A percentile compares a stretch with the other conserved stretches of the same genome.
Conservation (phyloP, 2,329 filamentous ascomycete genomes). For the Pyricularia pennisetigena region DNA sequence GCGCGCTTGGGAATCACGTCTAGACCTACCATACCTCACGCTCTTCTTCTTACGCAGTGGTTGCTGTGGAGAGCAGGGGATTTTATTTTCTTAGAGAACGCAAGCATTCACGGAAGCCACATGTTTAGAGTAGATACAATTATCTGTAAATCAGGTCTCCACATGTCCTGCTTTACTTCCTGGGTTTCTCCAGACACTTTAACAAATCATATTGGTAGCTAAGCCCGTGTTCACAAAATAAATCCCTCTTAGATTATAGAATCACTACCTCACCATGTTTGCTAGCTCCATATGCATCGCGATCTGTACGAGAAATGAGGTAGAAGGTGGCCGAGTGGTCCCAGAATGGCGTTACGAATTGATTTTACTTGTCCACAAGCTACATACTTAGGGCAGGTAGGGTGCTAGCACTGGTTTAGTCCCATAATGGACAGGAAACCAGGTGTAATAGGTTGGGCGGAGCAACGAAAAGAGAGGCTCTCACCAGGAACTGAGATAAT, state of each 20-base stretch:
- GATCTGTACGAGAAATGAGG: not conserved
- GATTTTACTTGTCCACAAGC: no score
- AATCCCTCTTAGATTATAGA: not conserved
- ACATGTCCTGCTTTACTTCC: not conserved
- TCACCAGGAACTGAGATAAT: not conserved
- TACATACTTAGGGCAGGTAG: no score
- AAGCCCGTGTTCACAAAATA: not conserved
- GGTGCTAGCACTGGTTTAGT: no score
- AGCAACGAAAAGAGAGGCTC: not conserved
- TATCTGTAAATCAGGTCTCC: not conserved
- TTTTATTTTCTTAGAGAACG: not conserved
- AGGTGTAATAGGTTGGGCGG: not conserved
- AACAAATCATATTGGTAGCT: not conserved
- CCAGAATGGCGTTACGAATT: no score
- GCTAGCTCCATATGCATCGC: not conserved
- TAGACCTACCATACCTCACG: not conserved
- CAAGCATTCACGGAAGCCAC: not conserved
- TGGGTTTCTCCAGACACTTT: not conserved
- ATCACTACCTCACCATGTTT: not conserved
- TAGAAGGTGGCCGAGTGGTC: not conserved
- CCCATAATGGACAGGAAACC: not conserved
- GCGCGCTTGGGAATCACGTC: not conserved
- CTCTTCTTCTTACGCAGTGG: not conserved
- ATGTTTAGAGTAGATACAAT: not conserved
- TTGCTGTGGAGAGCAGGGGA: not conserved